phyloP scores from a whole-genome alignment of 148 eudicot species.

The Tetragonia tetragonoides region DNA sequence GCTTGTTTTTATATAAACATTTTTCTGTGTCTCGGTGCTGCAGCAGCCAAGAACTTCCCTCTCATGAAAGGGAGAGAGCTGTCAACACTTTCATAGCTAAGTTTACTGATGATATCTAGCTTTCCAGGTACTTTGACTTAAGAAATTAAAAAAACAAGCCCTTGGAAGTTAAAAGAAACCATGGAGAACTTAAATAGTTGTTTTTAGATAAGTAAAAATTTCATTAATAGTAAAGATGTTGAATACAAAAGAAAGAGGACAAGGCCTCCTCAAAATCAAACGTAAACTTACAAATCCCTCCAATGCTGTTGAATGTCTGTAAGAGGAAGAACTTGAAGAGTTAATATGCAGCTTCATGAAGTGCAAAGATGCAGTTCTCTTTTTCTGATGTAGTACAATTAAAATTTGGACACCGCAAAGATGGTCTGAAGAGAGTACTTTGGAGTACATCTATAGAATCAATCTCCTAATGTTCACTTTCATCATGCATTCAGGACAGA shows the following conservation, averaged over 20 bases:
- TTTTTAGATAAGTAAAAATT: no score
- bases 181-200: no score
- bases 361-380: background rate
- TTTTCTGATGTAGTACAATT: background rate
- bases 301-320: no score
- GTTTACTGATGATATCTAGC: background rate
- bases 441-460: no score
- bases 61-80: background rate
- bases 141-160: background rate
- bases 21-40: background rate
- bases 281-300: no score
- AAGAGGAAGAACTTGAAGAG: no score
- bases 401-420: background rate
- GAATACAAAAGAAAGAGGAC: no score
- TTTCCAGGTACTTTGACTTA: background rate
- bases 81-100: no score
- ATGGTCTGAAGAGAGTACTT: background rate
- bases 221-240: no score
- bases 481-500: background rate
- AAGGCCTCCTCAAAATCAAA: no score
- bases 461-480: background rate
- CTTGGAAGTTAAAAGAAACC: background rate
- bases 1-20: no score
- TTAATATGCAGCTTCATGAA: background rate
- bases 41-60: background rate